Conservation (phyloP, 75 land plant species). For the Cupressus sempervirens region DNA sequence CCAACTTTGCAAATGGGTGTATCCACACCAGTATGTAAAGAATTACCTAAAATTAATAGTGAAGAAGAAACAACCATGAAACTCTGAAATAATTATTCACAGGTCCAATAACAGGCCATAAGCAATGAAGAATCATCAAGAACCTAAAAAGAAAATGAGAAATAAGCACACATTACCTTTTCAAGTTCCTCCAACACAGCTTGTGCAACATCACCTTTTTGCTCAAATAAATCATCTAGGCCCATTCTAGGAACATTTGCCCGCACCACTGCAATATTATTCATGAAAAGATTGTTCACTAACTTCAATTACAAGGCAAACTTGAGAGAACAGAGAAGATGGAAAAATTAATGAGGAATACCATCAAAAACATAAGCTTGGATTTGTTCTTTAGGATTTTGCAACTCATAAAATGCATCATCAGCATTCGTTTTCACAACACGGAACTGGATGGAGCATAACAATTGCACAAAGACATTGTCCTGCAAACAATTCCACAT, state of each 20-base stretch:
- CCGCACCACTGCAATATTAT: conserved; percentile 54
- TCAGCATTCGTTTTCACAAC: conserved; percentile 82
- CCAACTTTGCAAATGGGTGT: not conserved
- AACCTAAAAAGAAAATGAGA: not conserved
- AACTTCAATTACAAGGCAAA: not conserved
- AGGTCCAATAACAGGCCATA: not conserved
- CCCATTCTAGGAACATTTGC: conserved; percentile 83
- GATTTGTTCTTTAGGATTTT: conserved; percentile 87
- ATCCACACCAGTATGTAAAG: not conserved
- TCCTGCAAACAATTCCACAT: conserved; percentile 56
- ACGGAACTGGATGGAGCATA: conserved; percentile 95
- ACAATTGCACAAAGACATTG: conserved; percentile 89
- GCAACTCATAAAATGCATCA: conserved; percentile 97
- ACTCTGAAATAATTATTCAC: not conserved
- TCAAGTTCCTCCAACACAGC: conserved; percentile 91
- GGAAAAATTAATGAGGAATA: conserved; percentile 20
- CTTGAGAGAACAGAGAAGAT: not conserved
- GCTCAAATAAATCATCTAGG: conserved; percentile 88
- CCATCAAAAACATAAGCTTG: conserved; percentile 99
- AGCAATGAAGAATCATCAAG: not conserved
- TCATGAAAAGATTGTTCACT: not conserved
- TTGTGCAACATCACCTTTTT: conserved; percentile 85
- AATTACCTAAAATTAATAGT: not conserved
- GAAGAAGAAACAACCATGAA: too few species aligned
- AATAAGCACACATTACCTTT: conserved; percentile 42